Evolutionary conservation across 2,329 filamentous ascomycete genomes (phyloP).

Genomic region (Penicillium oxalicum): DNA sequence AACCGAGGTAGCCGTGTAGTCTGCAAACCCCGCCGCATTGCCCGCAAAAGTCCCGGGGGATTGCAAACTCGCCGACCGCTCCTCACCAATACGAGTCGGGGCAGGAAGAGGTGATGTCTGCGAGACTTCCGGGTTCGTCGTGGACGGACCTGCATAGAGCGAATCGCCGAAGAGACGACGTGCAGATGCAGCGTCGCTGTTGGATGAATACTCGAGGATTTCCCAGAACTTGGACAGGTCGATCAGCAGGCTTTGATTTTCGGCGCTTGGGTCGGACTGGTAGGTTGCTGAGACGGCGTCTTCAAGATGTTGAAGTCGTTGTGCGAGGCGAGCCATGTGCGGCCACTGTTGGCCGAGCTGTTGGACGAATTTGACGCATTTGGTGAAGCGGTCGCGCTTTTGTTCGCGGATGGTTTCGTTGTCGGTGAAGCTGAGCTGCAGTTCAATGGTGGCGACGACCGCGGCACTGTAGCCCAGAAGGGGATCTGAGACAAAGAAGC

Average conservation of each 20-base stretch:
- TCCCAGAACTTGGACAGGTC: conserved; percentile 47
- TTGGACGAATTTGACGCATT: conserved; percentile 43
- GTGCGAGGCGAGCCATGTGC: conserved; percentile 41
- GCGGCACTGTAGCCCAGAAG: conserved; percentile 47
- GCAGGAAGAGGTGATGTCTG: conserved; percentile 41
- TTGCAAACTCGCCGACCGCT: conserved; percentile 9
- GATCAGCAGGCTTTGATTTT: conserved; percentile 38
- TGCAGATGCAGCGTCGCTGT: conserved; percentile 33
- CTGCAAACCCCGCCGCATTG: conserved; percentile 13
- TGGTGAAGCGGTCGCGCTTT: conserved; percentile 42
- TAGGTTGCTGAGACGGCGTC: conserved; percentile 43
- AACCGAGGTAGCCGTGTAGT: conserved; percentile 14
- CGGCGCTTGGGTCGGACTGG: conserved; percentile 29
- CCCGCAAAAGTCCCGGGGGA: conserved; percentile 16
- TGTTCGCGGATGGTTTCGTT: conserved; percentile 33
- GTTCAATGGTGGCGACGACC: conserved; percentile 49
- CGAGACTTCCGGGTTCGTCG: conserved; percentile 34
- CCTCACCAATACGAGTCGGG: conserved; percentile 36
- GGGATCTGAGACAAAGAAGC: conserved; percentile 44
- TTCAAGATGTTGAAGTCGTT: conserved; percentile 39
- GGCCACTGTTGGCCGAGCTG: conserved; percentile 41
- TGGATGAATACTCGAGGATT: conserved; percentile 44
- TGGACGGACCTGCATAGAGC: conserved; percentile 27
- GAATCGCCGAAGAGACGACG: conserved; percentile 40
- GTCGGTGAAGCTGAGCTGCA: conserved; percentile 50